A percentile compares a stretch with the other conserved stretches of the same genome.
Evolutionary conservation across 129 eudicot genomes (phyloP).

Genomic region (Lactuca sativa): DNA sequence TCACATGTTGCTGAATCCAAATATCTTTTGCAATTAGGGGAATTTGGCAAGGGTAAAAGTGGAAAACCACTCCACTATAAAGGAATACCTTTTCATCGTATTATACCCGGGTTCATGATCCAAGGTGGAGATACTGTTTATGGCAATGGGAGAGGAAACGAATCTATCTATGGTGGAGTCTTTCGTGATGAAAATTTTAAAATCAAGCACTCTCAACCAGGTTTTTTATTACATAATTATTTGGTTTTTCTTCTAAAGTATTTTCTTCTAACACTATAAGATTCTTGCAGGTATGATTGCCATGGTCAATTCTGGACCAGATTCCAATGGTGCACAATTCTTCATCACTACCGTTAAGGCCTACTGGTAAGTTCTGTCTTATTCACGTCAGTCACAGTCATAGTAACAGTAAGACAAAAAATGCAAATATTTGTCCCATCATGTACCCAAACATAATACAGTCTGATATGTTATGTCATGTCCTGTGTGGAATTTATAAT

Average conservation of each 20-base stretch:
- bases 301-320: constrained; percentile 95
- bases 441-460: too few species aligned
- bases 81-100: constrained; percentile 85
- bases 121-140: constrained; percentile 87
- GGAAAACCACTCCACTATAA: constrained; percentile 78
- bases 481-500: constrained; percentile 5
- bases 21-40: constrained; percentile 53
- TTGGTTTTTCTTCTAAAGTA: too few species aligned
- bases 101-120: constrained; percentile 96
- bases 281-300: constrained; percentile 69
- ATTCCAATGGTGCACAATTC: constrained; percentile 93
- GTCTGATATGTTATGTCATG: background rate
- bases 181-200: constrained; percentile 84
- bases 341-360: constrained; percentile 92
- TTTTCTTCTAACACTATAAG: constrained; percentile 1
- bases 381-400: background rate
- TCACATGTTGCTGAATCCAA: constrained; percentile 11
- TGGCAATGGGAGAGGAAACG: constrained; percentile 79
- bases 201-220: constrained; percentile 83
- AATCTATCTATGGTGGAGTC: constrained; percentile 75
- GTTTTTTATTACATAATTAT: constrained; percentile 27
- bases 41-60: constrained; percentile 66
- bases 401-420: too few species aligned
- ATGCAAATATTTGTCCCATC: background rate
- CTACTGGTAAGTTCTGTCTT: constrained; percentile 56